Evolutionary conservation across 2,329 filamentous ascomycete species (phyloP).

Genomic region (Neopestalotiopsis clavispora): DNA sequence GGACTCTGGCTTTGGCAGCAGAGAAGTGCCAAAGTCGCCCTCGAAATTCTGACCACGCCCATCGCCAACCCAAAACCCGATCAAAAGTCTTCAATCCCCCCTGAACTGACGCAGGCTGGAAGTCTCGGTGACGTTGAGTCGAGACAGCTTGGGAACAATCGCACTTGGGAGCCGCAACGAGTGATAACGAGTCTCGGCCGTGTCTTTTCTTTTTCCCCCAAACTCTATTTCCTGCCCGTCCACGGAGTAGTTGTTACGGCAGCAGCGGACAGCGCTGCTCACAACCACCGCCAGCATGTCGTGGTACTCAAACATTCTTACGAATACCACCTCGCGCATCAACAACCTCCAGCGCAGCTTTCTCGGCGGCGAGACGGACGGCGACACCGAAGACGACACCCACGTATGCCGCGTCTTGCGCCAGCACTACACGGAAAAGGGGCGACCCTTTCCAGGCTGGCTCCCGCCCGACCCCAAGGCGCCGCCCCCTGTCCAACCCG

Average conservation of each 20-base stretch:
- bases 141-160: not conserved
- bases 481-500: constrained; percentile 58
- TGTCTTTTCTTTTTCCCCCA: not conserved
- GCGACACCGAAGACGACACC: constrained; percentile 85
- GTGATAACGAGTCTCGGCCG: not conserved
- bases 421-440: constrained; percentile 91
- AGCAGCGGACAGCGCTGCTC: constrained; percentile 19
- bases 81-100: not conserved
- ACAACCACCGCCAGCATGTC: constrained; percentile 58
- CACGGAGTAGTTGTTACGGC: not conserved
- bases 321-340: constrained; percentile 68
- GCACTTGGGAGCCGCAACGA: not conserved
- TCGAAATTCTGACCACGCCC: not conserved
- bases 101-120: not conserved
- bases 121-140: not conserved
- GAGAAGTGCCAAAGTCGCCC: not conserved
- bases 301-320: constrained; percentile 79
- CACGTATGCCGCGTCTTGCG: constrained; percentile 93
- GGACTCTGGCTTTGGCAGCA: not conserved
- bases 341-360: constrained; percentile 72
- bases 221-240: constrained; percentile 6
- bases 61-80: not conserved
- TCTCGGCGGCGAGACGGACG: constrained; percentile 68
- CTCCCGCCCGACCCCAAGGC: constrained; percentile 88
- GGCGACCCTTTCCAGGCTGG: constrained; percentile 81